Base-by-base conservation (phyloP, 345 rosid species). In the Populus nigra region DNA sequence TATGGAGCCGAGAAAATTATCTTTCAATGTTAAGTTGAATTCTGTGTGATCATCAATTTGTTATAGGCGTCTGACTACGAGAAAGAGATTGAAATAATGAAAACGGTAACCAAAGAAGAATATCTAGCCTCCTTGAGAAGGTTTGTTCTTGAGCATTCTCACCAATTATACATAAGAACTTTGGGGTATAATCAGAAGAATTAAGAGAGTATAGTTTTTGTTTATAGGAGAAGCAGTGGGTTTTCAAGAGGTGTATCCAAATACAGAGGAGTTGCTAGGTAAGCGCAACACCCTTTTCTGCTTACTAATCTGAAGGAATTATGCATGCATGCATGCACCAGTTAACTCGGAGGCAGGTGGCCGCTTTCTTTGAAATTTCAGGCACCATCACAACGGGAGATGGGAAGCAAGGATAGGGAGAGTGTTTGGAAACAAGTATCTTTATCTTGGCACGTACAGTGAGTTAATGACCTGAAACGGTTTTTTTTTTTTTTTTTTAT, bases 331-430 rank as follows among this genome's bases (percentile, higher is more conserved):
- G 39, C 50, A 47, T 49, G 1, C 55, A 49, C 18, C 16, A 16
- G 16, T 49, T 49, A 4, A 16, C 55, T 5, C 55, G 1, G 55
- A 47, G 18, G 45, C 13, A 2, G 45, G 12, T 41, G 45, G 45
- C 45, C 45, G 7, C 45, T 8, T 41, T 41, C 45, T 41, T 41
- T 41, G 45, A 41, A 41, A 8, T 41, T 41, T 41, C 89, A 89
- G 93, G 86, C 92, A 89, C 80, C 94, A 89, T 71, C 89, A 90
- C 61, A 90, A 90, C 70, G 92, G 94, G 50, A 85, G 91, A 84
- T 90, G 94, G 94, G 94, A 90, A 82, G 94, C 92, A 65, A 87
- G 94, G 73, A 90, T 90, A 45, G 92, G 92, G 38, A 84, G 94
- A 83, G 91, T 88, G 65, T 91, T 91, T 6, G 92, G 94, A 63